A percentile compares a stretch with the other conserved stretches of the same genome.
phyloP scores from a whole-genome alignment of 2,329 filamentous ascomycete genomes.

The Aspergillus glaucus region DNA sequence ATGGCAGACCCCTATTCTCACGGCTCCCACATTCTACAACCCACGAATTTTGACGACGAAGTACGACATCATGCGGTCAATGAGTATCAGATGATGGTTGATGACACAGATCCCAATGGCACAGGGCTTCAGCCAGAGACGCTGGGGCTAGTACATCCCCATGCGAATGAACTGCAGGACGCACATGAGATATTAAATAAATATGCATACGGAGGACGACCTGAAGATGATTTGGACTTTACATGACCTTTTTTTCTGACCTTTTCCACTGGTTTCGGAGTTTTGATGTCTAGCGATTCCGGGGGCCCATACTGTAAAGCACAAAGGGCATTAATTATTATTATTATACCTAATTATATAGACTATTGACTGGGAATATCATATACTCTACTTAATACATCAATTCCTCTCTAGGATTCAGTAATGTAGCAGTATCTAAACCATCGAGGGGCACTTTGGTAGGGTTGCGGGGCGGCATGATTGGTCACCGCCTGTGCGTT shows the following conservation, averaged over 20 bases:
- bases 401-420: too few relatives aligned
- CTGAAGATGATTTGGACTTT: slow-evolving; percentile 27
- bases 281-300: not conserved
- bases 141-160: slow-evolving; percentile 33
- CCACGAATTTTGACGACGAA: slow-evolving; percentile 32
- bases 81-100: slow-evolving; percentile 39
- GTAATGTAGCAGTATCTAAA: not conserved
- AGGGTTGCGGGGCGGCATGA: slow-evolving; percentile 18
- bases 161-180: slow-evolving; percentile 34
- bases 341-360: not conserved
- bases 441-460: slow-evolving; percentile 2
- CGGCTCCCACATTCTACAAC: slow-evolving; percentile 23
- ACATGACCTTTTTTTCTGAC: slow-evolving; percentile 5
- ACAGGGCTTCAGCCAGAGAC: slow-evolving; percentile 31
- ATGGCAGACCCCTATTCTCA: slow-evolving; percentile 31
- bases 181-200: slow-evolving; percentile 35
- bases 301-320: not conserved
- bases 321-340: not conserved
- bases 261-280: slow-evolving; percentile 1
- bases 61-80: slow-evolving; percentile 32
- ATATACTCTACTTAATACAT: not conserved
- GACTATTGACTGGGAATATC: not conserved
- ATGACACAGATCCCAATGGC: slow-evolving; percentile 24
- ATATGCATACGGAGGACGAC: slow-evolving; percentile 33
- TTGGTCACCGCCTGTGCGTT: slow-evolving; percentile 29